These are phyloP conservation scores for Penicillium desertorum DNA, from an alignment of 495 filamentous ascomycete genomes.

Conservation along the genomic window DNA sequence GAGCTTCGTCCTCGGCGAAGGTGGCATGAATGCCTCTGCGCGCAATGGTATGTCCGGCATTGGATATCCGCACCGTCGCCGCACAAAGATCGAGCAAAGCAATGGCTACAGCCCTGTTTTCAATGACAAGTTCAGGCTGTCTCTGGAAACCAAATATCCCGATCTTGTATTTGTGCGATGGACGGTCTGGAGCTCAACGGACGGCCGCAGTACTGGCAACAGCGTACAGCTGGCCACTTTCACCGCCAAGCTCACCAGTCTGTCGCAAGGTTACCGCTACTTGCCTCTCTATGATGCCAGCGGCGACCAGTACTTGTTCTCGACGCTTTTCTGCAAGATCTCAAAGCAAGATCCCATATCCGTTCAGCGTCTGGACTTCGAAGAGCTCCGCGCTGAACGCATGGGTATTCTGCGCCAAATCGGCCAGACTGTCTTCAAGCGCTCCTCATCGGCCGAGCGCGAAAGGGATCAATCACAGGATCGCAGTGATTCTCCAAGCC, in stretches of 20 bases:
- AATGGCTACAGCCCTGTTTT: conserved; percentile 94
- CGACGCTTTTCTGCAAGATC: conserved; percentile 89
- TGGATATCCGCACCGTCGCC: conserved; percentile 71
- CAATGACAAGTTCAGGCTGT: conserved; percentile 70
- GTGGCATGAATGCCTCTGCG: conserved; percentile 68
- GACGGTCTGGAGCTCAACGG: conserved; percentile 80
- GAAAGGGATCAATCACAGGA: conserved; percentile 38
- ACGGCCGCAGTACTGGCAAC: conserved; percentile 62
- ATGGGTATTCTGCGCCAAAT: conserved; percentile 51
- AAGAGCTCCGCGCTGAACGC: conserved; percentile 52
- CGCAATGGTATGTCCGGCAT: conserved; percentile 68
- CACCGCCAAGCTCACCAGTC: conserved; percentile 83
- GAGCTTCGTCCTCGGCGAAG: conserved; percentile 60
- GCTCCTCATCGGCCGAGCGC: conserved; percentile 48
- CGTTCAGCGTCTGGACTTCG: conserved; percentile 45
- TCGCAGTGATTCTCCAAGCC: conserved; percentile 34
- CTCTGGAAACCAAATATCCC: conserved; percentile 83
- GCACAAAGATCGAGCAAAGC: conserved; percentile 72
- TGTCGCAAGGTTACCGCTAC: conserved; percentile 95
- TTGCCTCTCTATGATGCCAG: conserved; percentile 86
- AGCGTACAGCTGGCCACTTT: conserved; percentile 75
- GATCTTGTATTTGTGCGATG: conserved; percentile 92
- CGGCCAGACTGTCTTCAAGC: conserved; percentile 52
- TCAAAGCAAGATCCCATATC: conserved; percentile 60
- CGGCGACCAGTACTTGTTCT: conserved; percentile 89